Evolutionary conservation across 2,329 filamentous ascomycete genomes (phyloP).

Genomic region (Pseudocercospora fuligena): DNA sequence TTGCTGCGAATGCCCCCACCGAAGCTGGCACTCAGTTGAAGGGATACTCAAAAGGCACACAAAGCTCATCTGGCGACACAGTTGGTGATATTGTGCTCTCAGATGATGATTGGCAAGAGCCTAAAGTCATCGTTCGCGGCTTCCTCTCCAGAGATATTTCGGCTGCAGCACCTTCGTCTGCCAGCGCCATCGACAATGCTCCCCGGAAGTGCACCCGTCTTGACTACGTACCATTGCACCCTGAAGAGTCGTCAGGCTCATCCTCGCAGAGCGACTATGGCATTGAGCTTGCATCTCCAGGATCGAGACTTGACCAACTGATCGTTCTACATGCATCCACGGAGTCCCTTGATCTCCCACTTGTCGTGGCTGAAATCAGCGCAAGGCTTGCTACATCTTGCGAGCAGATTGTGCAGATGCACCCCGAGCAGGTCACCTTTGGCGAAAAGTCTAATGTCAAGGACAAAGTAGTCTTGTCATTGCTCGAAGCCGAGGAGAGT

Average conservation of each 20-base stretch:
- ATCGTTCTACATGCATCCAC: slow-evolving; percentile 8
- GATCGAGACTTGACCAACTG: slow-evolving; percentile 1
- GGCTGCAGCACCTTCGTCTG: background rate
- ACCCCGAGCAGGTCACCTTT: slow-evolving; percentile 10
- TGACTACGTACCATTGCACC: slow-evolving; percentile 11
- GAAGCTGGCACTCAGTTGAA: background rate
- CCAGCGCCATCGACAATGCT: background rate
- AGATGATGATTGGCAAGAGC: slow-evolving; percentile 9
- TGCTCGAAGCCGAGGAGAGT: slow-evolving; percentile 14
- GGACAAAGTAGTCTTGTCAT: slow-evolving; percentile 6
- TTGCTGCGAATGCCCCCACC: slow-evolving; percentile 6
- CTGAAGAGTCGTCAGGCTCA: background rate
- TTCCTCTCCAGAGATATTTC: slow-evolving; percentile 13
- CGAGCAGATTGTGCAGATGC: background rate
- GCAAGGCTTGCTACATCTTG: slow-evolving; percentile 9
- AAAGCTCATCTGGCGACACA: slow-evolving; percentile 8
- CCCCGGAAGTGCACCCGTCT: slow-evolving; percentile 14
- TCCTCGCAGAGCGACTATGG: slow-evolving; percentile 5
- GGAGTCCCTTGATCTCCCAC: slow-evolving; percentile 8
- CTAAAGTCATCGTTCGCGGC: slow-evolving; percentile 11
- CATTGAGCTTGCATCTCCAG: background rate
- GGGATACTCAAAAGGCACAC: slow-evolving; percentile 6
- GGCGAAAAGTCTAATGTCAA: slow-evolving; percentile 1
- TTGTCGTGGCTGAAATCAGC: slow-evolving; percentile 9
- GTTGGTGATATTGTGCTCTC: slow-evolving; percentile 12